Conservation (phyloP, 768 basidiomycete genomes). For the Neoboletus brunneissimus region DNA sequence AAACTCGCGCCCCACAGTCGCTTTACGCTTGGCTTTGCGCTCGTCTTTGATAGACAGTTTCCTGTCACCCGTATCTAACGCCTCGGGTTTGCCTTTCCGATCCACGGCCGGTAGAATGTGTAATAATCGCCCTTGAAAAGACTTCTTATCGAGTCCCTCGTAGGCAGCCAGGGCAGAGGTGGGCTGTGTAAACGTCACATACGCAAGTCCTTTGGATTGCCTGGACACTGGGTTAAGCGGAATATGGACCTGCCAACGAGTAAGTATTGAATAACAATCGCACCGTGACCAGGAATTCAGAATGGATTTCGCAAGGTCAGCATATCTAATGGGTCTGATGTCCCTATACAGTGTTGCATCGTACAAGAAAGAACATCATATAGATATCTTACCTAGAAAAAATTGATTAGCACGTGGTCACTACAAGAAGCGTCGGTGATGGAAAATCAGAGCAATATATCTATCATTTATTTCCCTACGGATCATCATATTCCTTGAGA, state of each 20-base stretch:
- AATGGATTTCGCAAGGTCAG: slow-evolving; percentile 43
- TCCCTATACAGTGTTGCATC: slow-evolving; percentile 39
- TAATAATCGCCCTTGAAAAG: slow-evolving; percentile 88
- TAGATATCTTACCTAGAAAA: slow-evolving; percentile 14
- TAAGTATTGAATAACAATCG: not conserved
- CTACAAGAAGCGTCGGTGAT: not conserved
- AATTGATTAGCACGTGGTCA: slow-evolving; percentile 1
- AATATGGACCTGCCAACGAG: slow-evolving; percentile 49
- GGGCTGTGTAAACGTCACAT: slow-evolving; percentile 48
- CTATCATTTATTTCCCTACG: slow-evolving; percentile 57
- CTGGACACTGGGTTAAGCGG: slow-evolving; percentile 47
- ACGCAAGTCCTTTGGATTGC: slow-evolving; percentile 60
- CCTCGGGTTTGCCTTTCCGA: slow-evolving; percentile 46
- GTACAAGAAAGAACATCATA: not conserved
- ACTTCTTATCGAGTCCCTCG: slow-evolving; percentile 71
- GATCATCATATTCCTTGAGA: slow-evolving; percentile 34
- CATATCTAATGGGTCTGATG: slow-evolving; percentile 51
- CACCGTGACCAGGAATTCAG: slow-evolving; percentile 30
- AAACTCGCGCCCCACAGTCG: slow-evolving; percentile 71
- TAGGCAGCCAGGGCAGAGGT: slow-evolving; percentile 65
- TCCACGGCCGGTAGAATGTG: slow-evolving; percentile 88
- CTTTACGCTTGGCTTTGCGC: slow-evolving; percentile 57
- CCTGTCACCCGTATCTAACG: slow-evolving; percentile 41
- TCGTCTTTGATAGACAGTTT: slow-evolving; percentile 60
- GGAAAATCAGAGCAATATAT: slow-evolving; percentile 33